A percentile compares a stretch with the other conserved stretches of the same genome.
Conservation (phyloP, 345 rosid genomes). For the Geranium rotundifolium region DNA sequence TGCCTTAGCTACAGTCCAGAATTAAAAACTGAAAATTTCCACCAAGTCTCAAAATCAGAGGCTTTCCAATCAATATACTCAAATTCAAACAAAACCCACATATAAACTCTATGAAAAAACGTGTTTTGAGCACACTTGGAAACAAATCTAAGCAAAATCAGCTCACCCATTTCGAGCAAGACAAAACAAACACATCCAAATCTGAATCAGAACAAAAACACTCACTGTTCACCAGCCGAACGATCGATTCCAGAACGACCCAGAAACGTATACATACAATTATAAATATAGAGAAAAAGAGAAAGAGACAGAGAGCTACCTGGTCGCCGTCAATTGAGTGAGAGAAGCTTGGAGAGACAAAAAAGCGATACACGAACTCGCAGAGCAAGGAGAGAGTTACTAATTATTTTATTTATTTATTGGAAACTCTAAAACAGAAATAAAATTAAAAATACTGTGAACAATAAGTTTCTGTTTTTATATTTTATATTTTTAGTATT, state of each 20-base stretch:
- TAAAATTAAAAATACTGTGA: too few species aligned
- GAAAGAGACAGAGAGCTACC: background rate
- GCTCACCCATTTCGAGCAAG: background rate
- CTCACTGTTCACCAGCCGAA: background rate
- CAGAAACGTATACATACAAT: background rate
- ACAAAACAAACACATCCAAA: background rate
- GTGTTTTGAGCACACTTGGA: background rate
- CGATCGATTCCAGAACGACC: background rate
- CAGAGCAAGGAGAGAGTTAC: background rate
- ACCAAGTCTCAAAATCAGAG: too few species aligned
- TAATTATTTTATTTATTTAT: too few species aligned
- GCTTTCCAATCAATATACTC: background rate
- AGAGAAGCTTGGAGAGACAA: background rate
- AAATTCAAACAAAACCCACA: background rate
- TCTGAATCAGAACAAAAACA: background rate
- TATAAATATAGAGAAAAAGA: too few species aligned
- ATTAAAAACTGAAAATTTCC: too few species aligned
- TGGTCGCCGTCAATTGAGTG: background rate
- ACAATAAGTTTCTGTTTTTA: background rate
- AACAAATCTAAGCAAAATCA: background rate
- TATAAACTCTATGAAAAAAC: background rate
- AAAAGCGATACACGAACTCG: too few species aligned
- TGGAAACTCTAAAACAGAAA: background rate
- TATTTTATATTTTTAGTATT: too few species aligned
- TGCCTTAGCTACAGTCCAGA: background rate